Percentiles rank a stretch among this genome's conserved stretches.
These are phyloP conservation scores for Phenoliferia sp. DNA, from an alignment of 1,284 basidiomycete genomes.

Conservation along the genomic window DNA sequence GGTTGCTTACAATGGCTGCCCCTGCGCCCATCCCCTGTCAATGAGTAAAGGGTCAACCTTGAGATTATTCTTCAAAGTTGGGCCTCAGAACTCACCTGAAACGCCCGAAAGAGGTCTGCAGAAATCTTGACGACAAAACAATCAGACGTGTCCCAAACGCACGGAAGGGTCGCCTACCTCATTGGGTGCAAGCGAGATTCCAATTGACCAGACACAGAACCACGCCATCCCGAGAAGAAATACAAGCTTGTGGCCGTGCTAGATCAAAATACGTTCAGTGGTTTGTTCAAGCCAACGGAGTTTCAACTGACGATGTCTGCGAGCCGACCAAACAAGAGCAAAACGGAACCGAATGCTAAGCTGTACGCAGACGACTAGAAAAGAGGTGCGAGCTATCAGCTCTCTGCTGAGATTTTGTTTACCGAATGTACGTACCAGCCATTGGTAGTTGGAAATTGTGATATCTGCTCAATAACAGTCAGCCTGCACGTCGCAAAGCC, in stretches of 20 bases:
- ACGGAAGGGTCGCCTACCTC: background rate
- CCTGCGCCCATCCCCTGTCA: slow-evolving; percentile 13
- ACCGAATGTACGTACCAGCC: background rate
- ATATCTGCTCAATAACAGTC: background rate
- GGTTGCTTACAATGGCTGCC: slow-evolving; percentile 8
- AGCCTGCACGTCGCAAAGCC: slow-evolving; percentile 57
- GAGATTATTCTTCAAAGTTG: background rate
- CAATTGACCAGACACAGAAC: slow-evolving; percentile 39
- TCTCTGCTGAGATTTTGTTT: background rate
- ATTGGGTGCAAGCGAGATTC: slow-evolving; percentile 38
- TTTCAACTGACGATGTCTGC: slow-evolving; percentile 61
- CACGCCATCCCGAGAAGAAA: slow-evolving; percentile 38
- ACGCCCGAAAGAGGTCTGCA: slow-evolving; percentile 39
- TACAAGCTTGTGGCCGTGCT: slow-evolving; percentile 14
- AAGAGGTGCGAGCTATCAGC: background rate
- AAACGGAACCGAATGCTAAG: slow-evolving; percentile 41
- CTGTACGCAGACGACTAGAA: slow-evolving; percentile 15
- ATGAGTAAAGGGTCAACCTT: background rate
- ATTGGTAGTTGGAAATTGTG: background rate
- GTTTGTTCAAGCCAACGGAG: slow-evolving; percentile 17
- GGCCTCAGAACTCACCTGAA: background rate
- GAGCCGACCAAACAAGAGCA: slow-evolving; percentile 63
- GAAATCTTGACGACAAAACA: slow-evolving; percentile 11
- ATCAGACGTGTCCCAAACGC: background rate
- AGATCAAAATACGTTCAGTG: background rate